phyloP scores from a whole-genome alignment of 78 protist species.

The Dictyostelium brefeldianum region DNA sequence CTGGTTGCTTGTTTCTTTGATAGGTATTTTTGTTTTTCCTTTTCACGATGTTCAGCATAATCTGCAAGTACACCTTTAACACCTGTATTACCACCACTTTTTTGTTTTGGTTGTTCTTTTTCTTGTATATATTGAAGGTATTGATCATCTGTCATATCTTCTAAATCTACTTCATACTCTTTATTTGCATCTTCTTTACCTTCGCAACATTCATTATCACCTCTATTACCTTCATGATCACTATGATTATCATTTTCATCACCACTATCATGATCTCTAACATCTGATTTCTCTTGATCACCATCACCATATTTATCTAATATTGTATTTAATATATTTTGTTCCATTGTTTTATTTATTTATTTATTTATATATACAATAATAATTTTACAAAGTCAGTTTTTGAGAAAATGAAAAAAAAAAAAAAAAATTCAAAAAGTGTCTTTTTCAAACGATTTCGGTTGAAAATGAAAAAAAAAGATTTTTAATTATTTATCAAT shows the following conservation, averaged over 20 bases:
- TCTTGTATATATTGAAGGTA: background rate
- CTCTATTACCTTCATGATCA: background rate
- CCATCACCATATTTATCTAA: conserved; percentile 32
- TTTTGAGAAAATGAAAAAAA: background rate
- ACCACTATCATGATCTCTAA: conserved; percentile 68
- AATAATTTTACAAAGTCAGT: background rate
- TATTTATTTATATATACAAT: background rate
- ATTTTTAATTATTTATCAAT: too few relatives aligned
- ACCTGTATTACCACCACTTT: conserved; percentile 75
- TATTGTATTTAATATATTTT: conserved; percentile 15
- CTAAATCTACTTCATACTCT: conserved; percentile 9
- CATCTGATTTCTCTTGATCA: conserved; percentile 34
- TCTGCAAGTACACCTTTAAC: conserved; percentile 71
- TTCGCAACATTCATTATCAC: conserved; percentile 33
- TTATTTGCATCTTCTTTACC: background rate
- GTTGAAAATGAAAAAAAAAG: too few relatives aligned
- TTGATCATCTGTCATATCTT: conserved; percentile 34
- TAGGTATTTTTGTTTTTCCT: conserved; percentile 39
- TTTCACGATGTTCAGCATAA: conserved; percentile 57
- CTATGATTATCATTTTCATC: conserved; percentile 56
- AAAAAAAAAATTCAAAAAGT: background rate
- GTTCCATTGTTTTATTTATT: conserved; percentile 15
- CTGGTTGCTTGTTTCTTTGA: background rate
- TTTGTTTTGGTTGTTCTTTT: background rate
- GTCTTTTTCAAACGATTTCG: too few relatives aligned